Percentiles rank a stretch among this genome's conserved stretches.
These are phyloP conservation scores for Coriaria nepalensis DNA, from an alignment of 306 rosid species.

Conservation along the genomic window DNA sequence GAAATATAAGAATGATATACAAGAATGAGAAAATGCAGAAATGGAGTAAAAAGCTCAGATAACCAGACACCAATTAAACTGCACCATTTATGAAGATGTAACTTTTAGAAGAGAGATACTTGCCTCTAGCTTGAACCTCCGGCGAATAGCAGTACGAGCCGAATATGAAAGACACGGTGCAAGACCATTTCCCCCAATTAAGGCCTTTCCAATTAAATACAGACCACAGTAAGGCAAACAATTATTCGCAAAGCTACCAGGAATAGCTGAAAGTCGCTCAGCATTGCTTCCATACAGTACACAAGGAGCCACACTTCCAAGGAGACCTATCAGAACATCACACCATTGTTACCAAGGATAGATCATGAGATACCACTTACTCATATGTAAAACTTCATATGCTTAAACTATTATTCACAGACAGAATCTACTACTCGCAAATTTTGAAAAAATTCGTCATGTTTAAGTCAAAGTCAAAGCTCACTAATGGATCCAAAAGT, in stretches of 20 bases:
- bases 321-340: slow-evolving; percentile 44
- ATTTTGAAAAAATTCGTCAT: no score
- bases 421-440: no score
- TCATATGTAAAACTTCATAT: no score
- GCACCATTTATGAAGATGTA: no score
- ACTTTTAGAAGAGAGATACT: slow-evolving; percentile 7
- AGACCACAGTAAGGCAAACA: slow-evolving; percentile 70
- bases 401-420: no score
- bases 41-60: no score
- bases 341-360: not conserved
- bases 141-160: slow-evolving; percentile 74
- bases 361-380: no score
- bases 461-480: no score
- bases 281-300: slow-evolving; percentile 83
- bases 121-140: slow-evolving; percentile 89
- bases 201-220: slow-evolving; percentile 50
- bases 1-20: no score
- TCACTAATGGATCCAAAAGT: no score
- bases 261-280: slow-evolving; percentile 59
- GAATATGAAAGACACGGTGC: slow-evolving; percentile 76
- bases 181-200: slow-evolving; percentile 65
- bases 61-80: no score
- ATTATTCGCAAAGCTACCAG: slow-evolving; percentile 63
- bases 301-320: slow-evolving; percentile 96
- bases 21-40: no score